These are phyloP conservation scores for Pseudocercospora musae DNA, from an alignment of 2,329 filamentous ascomycete species.

Conservation along the genomic window DNA sequence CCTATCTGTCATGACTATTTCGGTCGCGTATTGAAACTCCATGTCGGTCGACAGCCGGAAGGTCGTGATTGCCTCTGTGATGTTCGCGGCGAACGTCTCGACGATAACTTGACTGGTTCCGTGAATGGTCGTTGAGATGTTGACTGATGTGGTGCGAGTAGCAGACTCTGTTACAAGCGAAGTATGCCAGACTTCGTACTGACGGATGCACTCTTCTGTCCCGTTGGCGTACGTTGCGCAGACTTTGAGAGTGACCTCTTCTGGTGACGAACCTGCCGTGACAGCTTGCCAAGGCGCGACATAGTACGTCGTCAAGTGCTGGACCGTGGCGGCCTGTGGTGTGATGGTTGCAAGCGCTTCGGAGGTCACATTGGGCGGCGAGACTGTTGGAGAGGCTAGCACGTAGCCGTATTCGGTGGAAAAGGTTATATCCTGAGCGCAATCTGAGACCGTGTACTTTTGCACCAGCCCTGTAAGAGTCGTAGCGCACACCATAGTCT, in stretches of 20 bases:
- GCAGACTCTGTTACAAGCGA: constrained; percentile 38
- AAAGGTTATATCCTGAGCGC: constrained; percentile 46
- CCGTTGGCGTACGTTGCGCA: constrained; percentile 39
- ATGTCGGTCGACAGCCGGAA: constrained; percentile 41
- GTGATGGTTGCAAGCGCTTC: constrained; percentile 23
- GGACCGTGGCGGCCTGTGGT: constrained; percentile 38
- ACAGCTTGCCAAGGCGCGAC: constrained; percentile 45
- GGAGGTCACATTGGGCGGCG: constrained; percentile 8
- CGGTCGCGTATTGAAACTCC: constrained; percentile 37
- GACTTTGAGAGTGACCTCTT: constrained; percentile 42
- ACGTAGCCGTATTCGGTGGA: constrained; percentile 45
- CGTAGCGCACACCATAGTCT: constrained; percentile 45
- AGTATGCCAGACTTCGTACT: constrained; percentile 44
- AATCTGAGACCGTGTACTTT: constrained; percentile 42
- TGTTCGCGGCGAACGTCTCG: constrained; percentile 38
- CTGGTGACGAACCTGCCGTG: constrained; percentile 38
- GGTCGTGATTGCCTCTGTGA: constrained; percentile 39
- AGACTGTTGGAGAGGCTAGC: constrained; percentile 38
- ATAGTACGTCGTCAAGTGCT: constrained; percentile 43
- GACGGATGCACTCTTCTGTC: constrained; percentile 39
- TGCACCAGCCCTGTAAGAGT: constrained; percentile 42
- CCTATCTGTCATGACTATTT: constrained; percentile 32
- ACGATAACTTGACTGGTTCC: constrained; percentile 37
- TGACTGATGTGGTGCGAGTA: constrained; percentile 37
- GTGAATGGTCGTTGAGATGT: constrained; percentile 40